Percentiles rank a stretch among this genome's conserved stretches.
Evolutionary conservation across 148 eudicot species (phyloP).

Genomic region (Oxyria digyna): DNA sequence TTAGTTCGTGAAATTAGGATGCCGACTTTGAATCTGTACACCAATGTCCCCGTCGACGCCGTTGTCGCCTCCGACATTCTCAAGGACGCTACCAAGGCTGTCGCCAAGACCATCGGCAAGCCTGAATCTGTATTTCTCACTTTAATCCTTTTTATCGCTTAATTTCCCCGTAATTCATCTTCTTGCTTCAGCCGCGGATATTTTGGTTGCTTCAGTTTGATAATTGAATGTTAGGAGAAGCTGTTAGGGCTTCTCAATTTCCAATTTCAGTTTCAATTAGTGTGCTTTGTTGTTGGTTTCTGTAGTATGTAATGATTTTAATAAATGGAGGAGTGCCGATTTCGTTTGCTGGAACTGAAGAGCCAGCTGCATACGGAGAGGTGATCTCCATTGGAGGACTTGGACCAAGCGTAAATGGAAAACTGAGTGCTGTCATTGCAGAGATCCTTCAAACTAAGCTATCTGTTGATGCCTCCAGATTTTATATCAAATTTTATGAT

Average conservation of each 20-base stretch:
- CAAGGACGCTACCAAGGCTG: conserved; percentile 89
- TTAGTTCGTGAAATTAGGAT: too few relatives aligned
- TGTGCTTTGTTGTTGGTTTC: not conserved
- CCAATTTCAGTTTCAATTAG: not conserved
- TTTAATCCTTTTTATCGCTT: not conserved
- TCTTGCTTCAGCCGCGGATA: not conserved
- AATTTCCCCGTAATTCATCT: not conserved
- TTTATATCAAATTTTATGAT: conserved; percentile 87
- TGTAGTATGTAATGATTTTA: conserved; percentile 86
- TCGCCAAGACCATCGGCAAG: conserved; percentile 79
- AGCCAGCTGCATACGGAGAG: conserved; percentile 89
- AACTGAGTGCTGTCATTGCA: conserved; percentile 65
- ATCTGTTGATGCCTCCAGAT: conserved; percentile 55
- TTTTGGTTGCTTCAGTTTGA: not conserved
- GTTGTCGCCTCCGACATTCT: conserved; percentile 81
- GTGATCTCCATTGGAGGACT: conserved; percentile 85
- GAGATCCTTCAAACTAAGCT: conserved; percentile 86
- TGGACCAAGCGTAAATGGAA: conserved; percentile 64
- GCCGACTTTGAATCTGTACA: conserved; percentile 87
- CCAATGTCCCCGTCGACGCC: conserved; percentile 77
- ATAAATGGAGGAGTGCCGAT: conserved; percentile 81
- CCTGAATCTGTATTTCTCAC: conserved; percentile 59
- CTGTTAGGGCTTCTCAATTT: too few relatives aligned
- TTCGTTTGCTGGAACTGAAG: conserved; percentile 88
- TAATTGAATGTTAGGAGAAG: not conserved